phyloP scores from a whole-genome alignment of 1,284 basidiomycete genomes.

The Pseudozyma sp. region DNA sequence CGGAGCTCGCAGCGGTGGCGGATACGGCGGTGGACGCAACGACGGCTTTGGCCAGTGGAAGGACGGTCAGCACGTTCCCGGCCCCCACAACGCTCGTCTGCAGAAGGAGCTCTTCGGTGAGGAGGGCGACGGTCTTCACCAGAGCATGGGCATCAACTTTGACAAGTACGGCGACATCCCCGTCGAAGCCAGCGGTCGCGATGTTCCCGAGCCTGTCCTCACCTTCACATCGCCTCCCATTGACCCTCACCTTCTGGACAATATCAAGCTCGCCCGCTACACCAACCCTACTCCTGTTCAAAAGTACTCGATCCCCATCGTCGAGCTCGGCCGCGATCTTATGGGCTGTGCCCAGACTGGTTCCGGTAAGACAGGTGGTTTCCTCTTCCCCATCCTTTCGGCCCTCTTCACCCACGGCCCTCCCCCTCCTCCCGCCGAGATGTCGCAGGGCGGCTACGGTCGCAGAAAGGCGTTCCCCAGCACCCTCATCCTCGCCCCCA shows the following conservation, averaged over 20 bases:
- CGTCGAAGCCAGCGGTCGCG: constrained; percentile 95
- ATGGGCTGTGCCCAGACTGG: constrained; percentile 99
- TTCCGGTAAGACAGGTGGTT: constrained; percentile 98
- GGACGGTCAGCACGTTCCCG: constrained; percentile 86
- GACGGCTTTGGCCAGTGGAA: constrained; percentile 81
- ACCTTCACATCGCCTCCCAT: constrained; percentile 90
- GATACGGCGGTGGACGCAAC: constrained; percentile 56
- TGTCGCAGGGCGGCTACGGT: constrained; percentile 71
- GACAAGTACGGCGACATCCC: constrained; percentile 99
- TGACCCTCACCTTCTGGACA: constrained; percentile 92
- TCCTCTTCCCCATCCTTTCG: constrained; percentile 98
- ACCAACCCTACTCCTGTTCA: constrained; percentile 96
- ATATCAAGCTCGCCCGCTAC: constrained; percentile 93
- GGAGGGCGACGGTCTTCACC: constrained; percentile 76
- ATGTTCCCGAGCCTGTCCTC: constrained; percentile 90
- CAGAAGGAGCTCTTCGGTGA: constrained; percentile 98
- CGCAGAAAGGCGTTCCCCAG: constrained; percentile 95
- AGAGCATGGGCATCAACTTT: constrained; percentile 98
- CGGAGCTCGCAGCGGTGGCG: constrained; percentile 48
- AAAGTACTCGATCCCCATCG: constrained; percentile 99
- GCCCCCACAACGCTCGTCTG: constrained; percentile 82
- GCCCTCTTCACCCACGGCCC: constrained; percentile 90
- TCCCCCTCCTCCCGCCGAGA: constrained; percentile 75
- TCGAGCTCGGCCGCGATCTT: constrained; percentile 87
- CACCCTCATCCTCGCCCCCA: constrained; percentile 94